Evolutionary conservation across 31 red algal species (phyloP).

Genomic region (Bonnemaisonia californica): DNA sequence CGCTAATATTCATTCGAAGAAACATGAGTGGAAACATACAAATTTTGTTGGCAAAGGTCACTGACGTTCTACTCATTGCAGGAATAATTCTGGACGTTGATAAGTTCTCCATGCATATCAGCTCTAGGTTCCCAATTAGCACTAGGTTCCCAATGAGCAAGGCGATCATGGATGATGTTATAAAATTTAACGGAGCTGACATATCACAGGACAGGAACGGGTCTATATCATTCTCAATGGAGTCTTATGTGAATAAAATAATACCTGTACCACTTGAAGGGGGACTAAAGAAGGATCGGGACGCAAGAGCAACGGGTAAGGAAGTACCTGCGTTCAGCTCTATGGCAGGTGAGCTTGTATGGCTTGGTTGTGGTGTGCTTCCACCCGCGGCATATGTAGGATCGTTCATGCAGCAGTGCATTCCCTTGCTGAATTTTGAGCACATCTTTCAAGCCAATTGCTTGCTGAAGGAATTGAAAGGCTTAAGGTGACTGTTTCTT

Average conservation of each 20-base stretch:
- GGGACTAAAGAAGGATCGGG: not conserved
- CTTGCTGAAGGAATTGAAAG: constrained; percentile 29
- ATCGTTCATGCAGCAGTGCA: constrained; percentile 39
- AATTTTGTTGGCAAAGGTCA: constrained; percentile 23
- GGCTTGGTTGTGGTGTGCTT: constrained; percentile 38
- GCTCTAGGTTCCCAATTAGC: too few relatives aligned
- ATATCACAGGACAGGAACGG: constrained; percentile 5
- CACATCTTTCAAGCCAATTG: constrained; percentile 29
- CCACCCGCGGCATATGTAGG: constrained; percentile 37
- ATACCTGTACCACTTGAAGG: constrained; percentile 5
- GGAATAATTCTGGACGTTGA: not conserved
- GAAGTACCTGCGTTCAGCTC: not conserved
- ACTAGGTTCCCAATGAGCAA: constrained; percentile 32
- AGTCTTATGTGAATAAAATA: constrained; percentile 15
- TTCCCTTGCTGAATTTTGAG: constrained; percentile 25
- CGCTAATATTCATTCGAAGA: constrained; percentile 25
- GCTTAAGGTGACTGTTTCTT: constrained; percentile 10
- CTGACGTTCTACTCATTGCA: constrained; percentile 38
- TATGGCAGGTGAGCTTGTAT: constrained; percentile 26
- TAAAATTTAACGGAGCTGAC: constrained; percentile 44
- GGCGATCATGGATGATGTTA: constrained; percentile 23
- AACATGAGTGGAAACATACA: not conserved
- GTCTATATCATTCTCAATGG: constrained; percentile 21
- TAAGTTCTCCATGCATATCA: not conserved
- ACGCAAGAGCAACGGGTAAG: not conserved